A percentile compares a stretch with the other conserved stretches of the same genome.
These are phyloP conservation scores for Tetrapisispora phaffii DNA, from an alignment of 805 yeast species.

Conservation along the genomic window DNA sequence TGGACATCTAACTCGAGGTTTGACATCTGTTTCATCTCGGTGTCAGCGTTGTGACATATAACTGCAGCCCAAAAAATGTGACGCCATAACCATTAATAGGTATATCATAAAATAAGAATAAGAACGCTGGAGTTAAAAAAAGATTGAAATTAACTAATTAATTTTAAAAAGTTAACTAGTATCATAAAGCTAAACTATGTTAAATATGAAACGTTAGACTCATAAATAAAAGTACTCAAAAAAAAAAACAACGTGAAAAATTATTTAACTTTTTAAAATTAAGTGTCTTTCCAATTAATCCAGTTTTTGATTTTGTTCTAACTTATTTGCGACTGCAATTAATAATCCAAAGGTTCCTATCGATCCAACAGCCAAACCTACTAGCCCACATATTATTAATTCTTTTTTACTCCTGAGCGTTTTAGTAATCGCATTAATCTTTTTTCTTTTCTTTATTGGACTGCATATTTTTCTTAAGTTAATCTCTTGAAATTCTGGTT, in stretches of 20 bases:
- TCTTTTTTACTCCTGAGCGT: conserved; percentile 1
- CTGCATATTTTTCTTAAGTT: conserved; percentile 3
- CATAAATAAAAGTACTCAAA: too few relatives aligned
- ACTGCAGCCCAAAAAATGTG: too few relatives aligned
- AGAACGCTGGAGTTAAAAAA: too few relatives aligned
- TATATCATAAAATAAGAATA: too few relatives aligned
- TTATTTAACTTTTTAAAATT: not conserved
- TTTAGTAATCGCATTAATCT: not conserved
- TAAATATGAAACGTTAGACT: too few relatives aligned
- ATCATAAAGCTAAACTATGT: too few relatives aligned
- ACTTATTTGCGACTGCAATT: conserved; percentile 14
- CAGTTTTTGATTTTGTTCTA: conserved; percentile 7
- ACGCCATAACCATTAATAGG: too few relatives aligned
- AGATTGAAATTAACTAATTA: too few relatives aligned
- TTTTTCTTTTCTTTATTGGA: conserved; percentile 1
- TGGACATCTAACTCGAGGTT: not conserved
- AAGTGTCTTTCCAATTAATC: not conserved
- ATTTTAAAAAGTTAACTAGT: too few relatives aligned
- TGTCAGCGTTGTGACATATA: not conserved
- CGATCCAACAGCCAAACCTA: conserved; percentile 17
- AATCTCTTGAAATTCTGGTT: not conserved
- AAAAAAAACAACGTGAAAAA: not conserved
- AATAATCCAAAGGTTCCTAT: conserved; percentile 16
- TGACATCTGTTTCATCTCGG: not conserved
- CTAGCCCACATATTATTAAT: conserved; percentile 9